Base-by-base conservation (phyloP, 495 filamentous ascomycete species). In the Pseudoneurospora amorphoporcata region DNA sequence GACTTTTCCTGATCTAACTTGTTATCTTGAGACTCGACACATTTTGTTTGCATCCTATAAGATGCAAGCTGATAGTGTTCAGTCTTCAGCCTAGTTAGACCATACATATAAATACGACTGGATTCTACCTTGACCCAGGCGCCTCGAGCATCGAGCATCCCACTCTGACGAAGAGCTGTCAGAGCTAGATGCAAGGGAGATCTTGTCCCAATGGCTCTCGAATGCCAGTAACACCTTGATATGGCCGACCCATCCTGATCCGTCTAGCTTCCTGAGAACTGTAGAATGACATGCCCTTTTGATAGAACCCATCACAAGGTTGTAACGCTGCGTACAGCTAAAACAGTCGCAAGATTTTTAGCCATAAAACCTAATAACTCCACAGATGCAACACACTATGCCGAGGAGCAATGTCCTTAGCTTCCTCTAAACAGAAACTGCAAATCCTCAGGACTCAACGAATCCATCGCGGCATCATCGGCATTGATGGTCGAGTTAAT, bases 401-500 rank as follows among this genome's bases (percentile, higher is more conserved):
- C 4, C 8, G n/a, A 32, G 3, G 23, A 43, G n/a, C 14, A 4
- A 68, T 17, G 70, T 74, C 3, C 53, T 75, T 23, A 83, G 29
- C 35, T 75, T 65, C 92, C 93, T 38, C 92, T 85, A 86, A 98
- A 98, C 72, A 99, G 82, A 83, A 99, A 99, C 81, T 96, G 90
- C 86, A 99, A 91, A 77, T 99, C 95, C 77, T 93, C 92, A 0
- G 90, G 87, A n/a, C 89, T 94, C 42, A 98, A 84, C 70, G 93
- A 93, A 76, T 98, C 92, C 88, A 97, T 90, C 0, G 94, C 92
- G 2, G 87, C 86, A 74, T 94, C 89, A 79, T 98, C 94, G 69
- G 92, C 90, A 79, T 98, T 97, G 78, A 99, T 93, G 1, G 95
- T 99, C 45, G 93, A 94, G 73, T 94, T 91, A 73, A 99, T 98